Conservation (phyloP, 2,329 filamentous ascomycete genomes). For the Coniochaeta sp. region DNA sequence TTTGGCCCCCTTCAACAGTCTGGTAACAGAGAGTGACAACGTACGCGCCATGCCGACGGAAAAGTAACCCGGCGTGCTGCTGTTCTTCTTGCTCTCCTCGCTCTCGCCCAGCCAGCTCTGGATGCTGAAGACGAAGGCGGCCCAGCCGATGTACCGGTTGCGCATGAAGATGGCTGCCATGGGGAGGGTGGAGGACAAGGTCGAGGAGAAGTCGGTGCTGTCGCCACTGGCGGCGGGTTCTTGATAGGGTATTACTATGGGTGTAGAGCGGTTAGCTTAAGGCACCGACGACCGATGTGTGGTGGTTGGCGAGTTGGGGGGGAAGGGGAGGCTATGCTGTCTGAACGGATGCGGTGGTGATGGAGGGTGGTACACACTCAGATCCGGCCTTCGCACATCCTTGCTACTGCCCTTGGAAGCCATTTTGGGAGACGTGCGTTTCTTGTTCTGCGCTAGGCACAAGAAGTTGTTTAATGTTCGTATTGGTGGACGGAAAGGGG, state of each 20-base stretch:
- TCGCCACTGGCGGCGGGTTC: constrained; percentile 61
- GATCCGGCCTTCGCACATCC: constrained; percentile 35
- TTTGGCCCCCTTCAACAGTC: neutral
- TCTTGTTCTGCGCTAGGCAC: neutral
- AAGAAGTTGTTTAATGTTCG: neutral
- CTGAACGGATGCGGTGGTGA: neutral
- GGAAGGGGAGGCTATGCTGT: too few species aligned
- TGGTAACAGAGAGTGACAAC: constrained; percentile 3
- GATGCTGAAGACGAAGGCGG: constrained; percentile 64
- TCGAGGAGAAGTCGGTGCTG: constrained; percentile 64
- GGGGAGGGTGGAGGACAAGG: constrained; percentile 69
- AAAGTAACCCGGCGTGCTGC: constrained; percentile 26
- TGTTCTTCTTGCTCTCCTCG: constrained; percentile 28
- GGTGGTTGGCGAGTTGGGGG: too few species aligned
- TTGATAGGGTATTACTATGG: constrained; percentile 78
- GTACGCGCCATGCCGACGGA: constrained; percentile 27
- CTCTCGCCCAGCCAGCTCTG: constrained; percentile 58
- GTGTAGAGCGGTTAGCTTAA: neutral
- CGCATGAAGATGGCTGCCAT: constrained; percentile 95
- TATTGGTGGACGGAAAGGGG: neutral
- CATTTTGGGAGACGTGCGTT: constrained; percentile 18
- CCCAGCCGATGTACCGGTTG: constrained; percentile 73
- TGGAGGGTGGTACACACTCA: constrained; percentile 25
- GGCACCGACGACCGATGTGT: too few species aligned
- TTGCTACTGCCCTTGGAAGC: constrained; percentile 24